phyloP scores from a whole-genome alignment of 495 filamentous ascomycete species.

The Xylaria longipes region DNA sequence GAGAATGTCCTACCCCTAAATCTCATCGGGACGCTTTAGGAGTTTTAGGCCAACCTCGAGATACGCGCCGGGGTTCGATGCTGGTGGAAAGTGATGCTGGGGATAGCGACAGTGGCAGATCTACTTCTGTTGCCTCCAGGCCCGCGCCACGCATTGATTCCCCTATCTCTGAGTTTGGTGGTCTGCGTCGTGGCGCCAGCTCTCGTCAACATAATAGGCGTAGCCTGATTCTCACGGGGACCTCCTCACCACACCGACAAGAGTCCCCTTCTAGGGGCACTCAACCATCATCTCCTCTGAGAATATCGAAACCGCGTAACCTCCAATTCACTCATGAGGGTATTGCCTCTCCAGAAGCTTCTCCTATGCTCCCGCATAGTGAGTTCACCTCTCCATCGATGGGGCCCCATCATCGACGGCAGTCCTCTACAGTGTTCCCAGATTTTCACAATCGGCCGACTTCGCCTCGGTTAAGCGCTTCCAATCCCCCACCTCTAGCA shows the following conservation, averaged over 20 bases:
- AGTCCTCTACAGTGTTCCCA: slow-evolving; percentile 89
- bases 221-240: slow-evolving; percentile 78
- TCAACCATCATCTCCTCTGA: slow-evolving; percentile 84
- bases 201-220: slow-evolving; percentile 79
- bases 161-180: slow-evolving; percentile 81
- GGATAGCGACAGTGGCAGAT: slow-evolving; percentile 84
- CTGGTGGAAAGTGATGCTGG: slow-evolving; percentile 77
- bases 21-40: slow-evolving; percentile 76
- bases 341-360: slow-evolving; percentile 84
- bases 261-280: slow-evolving; percentile 78
- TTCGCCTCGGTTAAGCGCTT: slow-evolving; percentile 78
- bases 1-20: slow-evolving; percentile 88
- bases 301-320: slow-evolving; percentile 80
- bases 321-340: slow-evolving; percentile 75
- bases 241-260: slow-evolving; percentile 79
- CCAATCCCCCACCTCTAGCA: slow-evolving; percentile 72
- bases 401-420: slow-evolving; percentile 78
- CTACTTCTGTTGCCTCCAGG: slow-evolving; percentile 76
- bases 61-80: slow-evolving; percentile 73
- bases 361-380: slow-evolving; percentile 79
- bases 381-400: slow-evolving; percentile 78
- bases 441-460: slow-evolving; percentile 67
- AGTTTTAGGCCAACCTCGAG: slow-evolving; percentile 65
- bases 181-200: slow-evolving; percentile 70
- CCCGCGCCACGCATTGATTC: slow-evolving; percentile 78